A percentile compares a stretch with the other conserved stretches of the same genome.
Conservation (phyloP, 805 yeast species). For the Schizosaccharomyces octosporus region DNA sequence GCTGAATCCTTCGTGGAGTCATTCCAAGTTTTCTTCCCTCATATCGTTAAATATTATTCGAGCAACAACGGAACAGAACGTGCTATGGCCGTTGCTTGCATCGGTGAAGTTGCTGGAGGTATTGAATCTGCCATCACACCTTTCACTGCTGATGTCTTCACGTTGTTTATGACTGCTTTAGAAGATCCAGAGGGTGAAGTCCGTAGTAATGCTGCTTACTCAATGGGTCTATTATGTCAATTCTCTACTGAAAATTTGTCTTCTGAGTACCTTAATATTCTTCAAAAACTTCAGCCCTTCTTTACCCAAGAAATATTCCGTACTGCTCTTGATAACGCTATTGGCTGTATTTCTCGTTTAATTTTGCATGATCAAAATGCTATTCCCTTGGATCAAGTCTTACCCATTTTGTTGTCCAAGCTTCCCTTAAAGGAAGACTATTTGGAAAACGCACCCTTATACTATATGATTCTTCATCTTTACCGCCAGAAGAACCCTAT, state of each 20-base stretch:
- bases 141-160: conserved; percentile 42
- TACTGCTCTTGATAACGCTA: conserved; percentile 48
- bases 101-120: conserved; percentile 70
- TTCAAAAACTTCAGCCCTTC: conserved; percentile 42
- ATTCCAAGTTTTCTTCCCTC: conserved; percentile 46
- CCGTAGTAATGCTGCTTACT: conserved; percentile 86
- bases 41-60: conserved; percentile 29
- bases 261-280: conserved; percentile 38
- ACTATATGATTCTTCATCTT: conserved; percentile 47
- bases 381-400: conserved; percentile 53
- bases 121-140: conserved; percentile 39
- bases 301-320: conserved; percentile 41
- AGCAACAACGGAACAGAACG: conserved; percentile 51
- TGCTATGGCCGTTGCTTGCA: conserved; percentile 62
- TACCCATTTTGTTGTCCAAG: conserved; percentile 49
- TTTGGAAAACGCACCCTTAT: conserved; percentile 83
- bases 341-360: conserved; percentile 92
- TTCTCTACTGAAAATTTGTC: conserved; percentile 31
- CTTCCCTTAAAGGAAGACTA: conserved; percentile 70
- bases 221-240: conserved; percentile 57
- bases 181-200: conserved; percentile 54
- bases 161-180: conserved; percentile 42
- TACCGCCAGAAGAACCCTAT: conserved; percentile 37
- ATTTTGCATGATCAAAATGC: conserved; percentile 42
- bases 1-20: conserved; percentile 54